Conservation (phyloP, 352 stramenopile genomes). For the Blastocystis sp. region DNA sequence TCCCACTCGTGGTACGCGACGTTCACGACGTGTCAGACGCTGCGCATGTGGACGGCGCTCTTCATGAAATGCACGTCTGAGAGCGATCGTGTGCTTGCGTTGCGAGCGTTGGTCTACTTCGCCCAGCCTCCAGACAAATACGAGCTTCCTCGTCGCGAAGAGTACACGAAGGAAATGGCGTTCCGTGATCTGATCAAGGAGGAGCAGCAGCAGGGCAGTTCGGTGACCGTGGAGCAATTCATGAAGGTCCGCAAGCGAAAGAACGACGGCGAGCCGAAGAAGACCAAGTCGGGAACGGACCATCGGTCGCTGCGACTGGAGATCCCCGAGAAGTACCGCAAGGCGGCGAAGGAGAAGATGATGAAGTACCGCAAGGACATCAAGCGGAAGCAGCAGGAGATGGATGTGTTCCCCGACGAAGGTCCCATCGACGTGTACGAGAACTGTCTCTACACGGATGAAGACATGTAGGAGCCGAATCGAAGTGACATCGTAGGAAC, state of each 20-base stretch:
- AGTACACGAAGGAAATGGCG: slow-evolving; percentile 2
- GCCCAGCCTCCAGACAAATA: not conserved
- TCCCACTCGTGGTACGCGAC: not conserved
- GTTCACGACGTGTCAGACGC: slow-evolving; percentile 7
- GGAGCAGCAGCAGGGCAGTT: not conserved
- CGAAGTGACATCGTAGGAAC: not conserved
- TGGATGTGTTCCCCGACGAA: not conserved
- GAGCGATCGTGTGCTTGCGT: not conserved
- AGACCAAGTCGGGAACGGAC: not conserved
- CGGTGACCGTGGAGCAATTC: not conserved
- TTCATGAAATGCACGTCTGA: not conserved
- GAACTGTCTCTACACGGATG: not conserved
- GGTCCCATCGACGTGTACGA: not conserved
- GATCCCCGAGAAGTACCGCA: not conserved
- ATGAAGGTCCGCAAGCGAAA: not conserved
- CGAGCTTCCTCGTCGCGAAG: not conserved
- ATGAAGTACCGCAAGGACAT: not conserved
- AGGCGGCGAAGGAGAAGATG: not conserved
- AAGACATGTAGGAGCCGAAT: not conserved
- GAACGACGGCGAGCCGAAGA: not conserved
- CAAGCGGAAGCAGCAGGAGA: not conserved
- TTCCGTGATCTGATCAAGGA: not conserved
- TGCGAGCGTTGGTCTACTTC: not conserved
- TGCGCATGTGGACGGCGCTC: not conserved
- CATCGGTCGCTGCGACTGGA: not conserved